Evolutionary conservation across 129 eudicot genomes (phyloP).

Genomic region (Saussurea involucrata): DNA sequence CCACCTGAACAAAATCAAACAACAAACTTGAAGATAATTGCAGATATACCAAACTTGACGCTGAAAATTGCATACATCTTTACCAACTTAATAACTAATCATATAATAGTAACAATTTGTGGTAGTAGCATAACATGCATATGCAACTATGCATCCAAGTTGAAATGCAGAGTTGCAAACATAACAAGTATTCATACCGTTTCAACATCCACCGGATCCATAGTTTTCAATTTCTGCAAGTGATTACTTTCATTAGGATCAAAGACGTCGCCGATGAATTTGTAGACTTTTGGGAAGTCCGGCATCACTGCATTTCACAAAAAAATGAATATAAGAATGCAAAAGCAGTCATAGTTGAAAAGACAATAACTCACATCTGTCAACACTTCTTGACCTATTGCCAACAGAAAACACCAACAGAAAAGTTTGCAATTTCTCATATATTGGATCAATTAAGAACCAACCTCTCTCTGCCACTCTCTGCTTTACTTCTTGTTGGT

Average conservation of each 20-base stretch:
- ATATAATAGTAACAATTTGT: not conserved
- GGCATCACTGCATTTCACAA: constrained; percentile 65
- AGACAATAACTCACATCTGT: not conserved
- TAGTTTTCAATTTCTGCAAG: constrained; percentile 67
- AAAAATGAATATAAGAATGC: not conserved
- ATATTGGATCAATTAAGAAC: not conserved
- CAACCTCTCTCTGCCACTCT: constrained; percentile 48
- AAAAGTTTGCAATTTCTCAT: not conserved
- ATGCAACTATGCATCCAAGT: not conserved
- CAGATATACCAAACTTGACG: not conserved
- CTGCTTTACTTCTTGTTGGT: constrained; percentile 39
- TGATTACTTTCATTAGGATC: constrained; percentile 75
- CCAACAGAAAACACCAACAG: not conserved
- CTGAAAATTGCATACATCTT: not conserved
- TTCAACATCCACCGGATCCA: constrained; percentile 91
- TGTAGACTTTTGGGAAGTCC: constrained; percentile 87
- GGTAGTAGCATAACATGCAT: not conserved
- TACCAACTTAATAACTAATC: not conserved
- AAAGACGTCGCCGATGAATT: constrained; percentile 84
- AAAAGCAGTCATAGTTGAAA: not conserved
- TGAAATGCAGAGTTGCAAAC: not conserved
- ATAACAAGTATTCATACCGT: constrained; percentile 47
- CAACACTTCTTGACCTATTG: not conserved
- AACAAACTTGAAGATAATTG: not conserved
- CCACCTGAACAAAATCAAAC: constrained; percentile 51